A percentile compares a stretch with the other conserved stretches of the same genome.
Conservation (phyloP, 1,139 yeast genomes). For the Casaregolazyma lundiana region DNA sequence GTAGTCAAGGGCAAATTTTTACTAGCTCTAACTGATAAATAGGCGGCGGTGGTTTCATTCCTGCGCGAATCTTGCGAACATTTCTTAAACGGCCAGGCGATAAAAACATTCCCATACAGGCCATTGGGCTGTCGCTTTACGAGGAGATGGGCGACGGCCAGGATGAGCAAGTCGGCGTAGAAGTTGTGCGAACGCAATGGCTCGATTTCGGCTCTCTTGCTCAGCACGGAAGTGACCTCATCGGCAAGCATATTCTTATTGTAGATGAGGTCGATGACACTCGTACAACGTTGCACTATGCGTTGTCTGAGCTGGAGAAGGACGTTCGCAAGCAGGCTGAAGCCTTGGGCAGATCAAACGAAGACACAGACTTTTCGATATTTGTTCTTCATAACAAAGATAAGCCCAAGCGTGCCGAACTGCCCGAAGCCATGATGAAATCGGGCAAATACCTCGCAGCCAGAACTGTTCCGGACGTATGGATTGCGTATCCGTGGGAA, state of each 20-base stretch:
- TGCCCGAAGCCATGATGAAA: constrained; percentile 59
- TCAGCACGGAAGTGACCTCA: constrained; percentile 58
- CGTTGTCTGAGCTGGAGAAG: constrained; percentile 78
- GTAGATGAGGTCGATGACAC: constrained; percentile 97
- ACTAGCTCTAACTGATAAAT: constrained; percentile 2
- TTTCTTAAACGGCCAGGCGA: constrained; percentile 82
- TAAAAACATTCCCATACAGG: constrained; percentile 89
- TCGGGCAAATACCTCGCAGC: constrained; percentile 84
- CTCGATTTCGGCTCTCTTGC: constrained; percentile 65
- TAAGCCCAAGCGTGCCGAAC: constrained; percentile 79
- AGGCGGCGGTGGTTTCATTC: constrained; percentile 92
- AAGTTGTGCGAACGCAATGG: constrained; percentile 95
- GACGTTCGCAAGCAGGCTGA: constrained; percentile 63
- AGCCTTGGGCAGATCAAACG: constrained; percentile 45
- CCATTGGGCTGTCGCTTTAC: constrained; percentile 84
- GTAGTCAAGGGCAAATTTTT: neutral
- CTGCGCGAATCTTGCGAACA: constrained; percentile 90
- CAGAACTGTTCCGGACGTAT: constrained; percentile 80
- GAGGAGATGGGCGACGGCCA: constrained; percentile 70
- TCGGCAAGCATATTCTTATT: constrained; percentile 76
- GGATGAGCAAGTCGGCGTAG: constrained; percentile 66
- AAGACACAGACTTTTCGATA: constrained; percentile 71
- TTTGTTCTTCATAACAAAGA: constrained; percentile 91
- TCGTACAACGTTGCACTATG: constrained; percentile 90
- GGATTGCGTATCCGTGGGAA: constrained; percentile 99